Conservation (phyloP, 2,329 filamentous ascomycete species). For the Claviceps purpurea region DNA sequence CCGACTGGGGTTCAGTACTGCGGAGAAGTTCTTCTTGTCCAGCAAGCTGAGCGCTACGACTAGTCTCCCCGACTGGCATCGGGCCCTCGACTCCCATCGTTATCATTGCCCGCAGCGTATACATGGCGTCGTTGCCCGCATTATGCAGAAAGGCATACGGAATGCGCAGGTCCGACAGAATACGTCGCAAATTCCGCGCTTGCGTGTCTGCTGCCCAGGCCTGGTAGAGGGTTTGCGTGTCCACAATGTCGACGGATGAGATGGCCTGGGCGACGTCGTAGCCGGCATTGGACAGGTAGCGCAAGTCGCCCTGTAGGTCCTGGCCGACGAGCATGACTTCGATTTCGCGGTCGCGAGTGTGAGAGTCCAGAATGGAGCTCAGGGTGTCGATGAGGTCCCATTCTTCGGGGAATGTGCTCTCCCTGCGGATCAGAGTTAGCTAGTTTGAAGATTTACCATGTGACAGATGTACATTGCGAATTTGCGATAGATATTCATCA, state of each 20-base stretch:
- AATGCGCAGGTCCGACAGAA: slow-evolving; percentile 54
- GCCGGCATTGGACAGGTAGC: slow-evolving; percentile 51
- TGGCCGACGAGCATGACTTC: slow-evolving; percentile 72
- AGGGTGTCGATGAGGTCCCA: slow-evolving; percentile 22
- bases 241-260: slow-evolving; percentile 48
- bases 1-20: neutral
- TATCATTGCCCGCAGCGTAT: slow-evolving; percentile 63
- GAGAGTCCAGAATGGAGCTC: slow-evolving; percentile 21
- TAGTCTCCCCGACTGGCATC: neutral
- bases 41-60: neutral
- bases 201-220: slow-evolving; percentile 42
- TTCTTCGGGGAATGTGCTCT: slow-evolving; percentile 26
- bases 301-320: slow-evolving; percentile 52
- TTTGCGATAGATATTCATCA: neutral
- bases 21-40: neutral
- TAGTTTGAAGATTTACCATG: neutral
- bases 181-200: slow-evolving; percentile 39
- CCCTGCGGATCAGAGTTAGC: slow-evolving; percentile 14
- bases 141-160: slow-evolving; percentile 61
- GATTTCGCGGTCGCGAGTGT: slow-evolving; percentile 14
- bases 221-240: slow-evolving; percentile 61
- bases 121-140: slow-evolving; percentile 74
- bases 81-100: slow-evolving; percentile 20
- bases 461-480: no score
- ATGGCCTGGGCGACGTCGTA: slow-evolving; percentile 42